Evolutionary conservation across 257 asterid species (phyloP).

Genomic region (Solanum chaucha): DNA sequence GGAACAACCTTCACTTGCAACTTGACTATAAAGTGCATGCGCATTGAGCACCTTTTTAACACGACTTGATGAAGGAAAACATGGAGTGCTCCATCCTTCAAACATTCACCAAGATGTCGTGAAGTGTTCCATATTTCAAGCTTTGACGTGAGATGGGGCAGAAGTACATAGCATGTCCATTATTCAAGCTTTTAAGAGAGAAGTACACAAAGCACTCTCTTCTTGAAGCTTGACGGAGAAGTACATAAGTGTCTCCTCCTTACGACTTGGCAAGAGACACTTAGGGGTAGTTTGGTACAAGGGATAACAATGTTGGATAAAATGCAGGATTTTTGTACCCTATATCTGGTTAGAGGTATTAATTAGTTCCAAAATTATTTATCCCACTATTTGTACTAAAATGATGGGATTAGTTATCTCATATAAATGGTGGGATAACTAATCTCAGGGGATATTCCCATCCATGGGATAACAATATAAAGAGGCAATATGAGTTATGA

Average conservation of each 20-base stretch:
- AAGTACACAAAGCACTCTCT: neutral
- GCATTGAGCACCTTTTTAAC: neutral
- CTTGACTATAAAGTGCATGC: neutral
- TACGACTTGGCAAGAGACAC: neutral
- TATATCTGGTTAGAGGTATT: neutral
- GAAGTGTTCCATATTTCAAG: neutral
- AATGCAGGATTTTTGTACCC: neutral
- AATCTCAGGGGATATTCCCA: neutral
- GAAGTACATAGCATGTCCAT: neutral
- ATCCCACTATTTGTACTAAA: neutral
- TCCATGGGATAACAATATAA: neutral
- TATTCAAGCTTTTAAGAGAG: neutral
- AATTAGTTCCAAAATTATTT: too few relatives aligned
- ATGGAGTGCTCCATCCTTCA: neutral
- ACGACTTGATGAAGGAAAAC: neutral
- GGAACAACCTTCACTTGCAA: neutral
- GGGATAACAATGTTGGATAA: neutral
- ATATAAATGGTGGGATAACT: neutral
- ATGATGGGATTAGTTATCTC: neutral
- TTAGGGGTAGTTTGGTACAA: neutral
- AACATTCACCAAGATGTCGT: neutral
- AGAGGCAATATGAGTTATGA: neutral
- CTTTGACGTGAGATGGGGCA: neutral
- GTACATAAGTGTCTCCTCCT: neutral
- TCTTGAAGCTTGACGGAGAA: neutral